Conservation (phyloP, 495 filamentous ascomycete genomes). For the Tuber microsphaerosporum region DNA sequence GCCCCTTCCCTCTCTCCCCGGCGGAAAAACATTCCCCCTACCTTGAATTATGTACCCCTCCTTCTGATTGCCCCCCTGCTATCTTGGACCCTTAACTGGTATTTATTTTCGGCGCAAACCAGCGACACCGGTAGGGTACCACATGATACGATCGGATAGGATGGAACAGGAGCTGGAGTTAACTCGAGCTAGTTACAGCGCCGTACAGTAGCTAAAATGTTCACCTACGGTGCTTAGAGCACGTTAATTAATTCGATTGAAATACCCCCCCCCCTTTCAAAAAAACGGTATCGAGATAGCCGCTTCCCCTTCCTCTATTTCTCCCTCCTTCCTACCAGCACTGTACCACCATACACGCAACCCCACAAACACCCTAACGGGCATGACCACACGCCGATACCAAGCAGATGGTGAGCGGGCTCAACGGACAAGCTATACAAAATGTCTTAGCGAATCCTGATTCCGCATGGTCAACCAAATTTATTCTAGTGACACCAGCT, state of each 20-base stretch:
- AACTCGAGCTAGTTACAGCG: neutral
- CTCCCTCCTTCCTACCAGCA: neutral
- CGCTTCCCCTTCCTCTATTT: neutral
- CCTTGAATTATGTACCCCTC: neutral
- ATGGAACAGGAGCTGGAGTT: neutral
- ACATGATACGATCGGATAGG: neutral
- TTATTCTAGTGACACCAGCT: no score
- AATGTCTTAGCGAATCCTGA: neutral
- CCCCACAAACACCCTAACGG: constrained; percentile 1
- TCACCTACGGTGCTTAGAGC: neutral
- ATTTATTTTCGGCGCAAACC: neutral
- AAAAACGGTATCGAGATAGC: neutral
- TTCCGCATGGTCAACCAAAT: no score
- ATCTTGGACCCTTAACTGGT: neutral
- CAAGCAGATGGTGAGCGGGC: neutral
- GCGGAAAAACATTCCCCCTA: constrained; percentile 3
- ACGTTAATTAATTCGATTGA: neutral
- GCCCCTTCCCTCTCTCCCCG: neutral
- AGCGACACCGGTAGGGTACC: neutral
- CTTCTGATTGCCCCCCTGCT: neutral
- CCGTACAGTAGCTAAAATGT: neutral
- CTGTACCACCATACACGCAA: neutral
- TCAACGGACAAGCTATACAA: neutral
- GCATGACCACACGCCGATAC: neutral
- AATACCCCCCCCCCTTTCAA: neutral